A percentile compares a stretch with the other conserved stretches of the same genome.
phyloP scores from a whole-genome alignment of 148 eudicot genomes.

The Diospyros lotus region DNA sequence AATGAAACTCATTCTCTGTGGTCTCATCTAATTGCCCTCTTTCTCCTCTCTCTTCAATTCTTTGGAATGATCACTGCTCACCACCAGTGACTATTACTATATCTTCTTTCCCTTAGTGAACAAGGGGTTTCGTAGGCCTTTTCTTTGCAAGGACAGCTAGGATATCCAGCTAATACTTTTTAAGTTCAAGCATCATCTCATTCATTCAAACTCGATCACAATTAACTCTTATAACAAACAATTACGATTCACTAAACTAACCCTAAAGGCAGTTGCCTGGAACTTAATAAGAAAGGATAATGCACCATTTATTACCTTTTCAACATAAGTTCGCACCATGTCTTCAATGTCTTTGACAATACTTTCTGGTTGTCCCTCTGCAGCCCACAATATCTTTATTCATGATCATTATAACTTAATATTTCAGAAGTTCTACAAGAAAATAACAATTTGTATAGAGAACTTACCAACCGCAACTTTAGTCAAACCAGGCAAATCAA shows the following conservation, averaged over 20 bases:
- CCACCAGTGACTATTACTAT: no score
- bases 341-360: conserved; percentile 71
- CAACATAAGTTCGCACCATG: conserved; percentile 74
- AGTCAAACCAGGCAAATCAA: conserved; percentile 94
- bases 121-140: neutral
- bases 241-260: neutral
- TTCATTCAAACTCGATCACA: neutral
- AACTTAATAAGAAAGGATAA: neutral
- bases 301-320: conserved; percentile 40
- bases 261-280: neutral
- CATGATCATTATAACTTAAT: neutral
- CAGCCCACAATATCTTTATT: conserved; percentile 15
- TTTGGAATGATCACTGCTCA: no score
- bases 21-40: no score
- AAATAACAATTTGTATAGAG: neutral
- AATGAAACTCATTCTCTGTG: no score
- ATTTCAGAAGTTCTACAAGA: neutral
- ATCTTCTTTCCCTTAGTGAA: neutral
- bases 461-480: conserved; percentile 95
- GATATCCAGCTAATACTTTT: neutral
- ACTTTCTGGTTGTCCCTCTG: conserved; percentile 79
- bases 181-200: no score
- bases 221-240: neutral
- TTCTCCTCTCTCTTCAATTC: no score
- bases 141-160: neutral